A percentile compares a stretch with the other conserved stretches of the same genome.
These are phyloP conservation scores for Fraxinus nigra DNA, from an alignment of 305 asterid genomes.

Conservation along the genomic window DNA sequence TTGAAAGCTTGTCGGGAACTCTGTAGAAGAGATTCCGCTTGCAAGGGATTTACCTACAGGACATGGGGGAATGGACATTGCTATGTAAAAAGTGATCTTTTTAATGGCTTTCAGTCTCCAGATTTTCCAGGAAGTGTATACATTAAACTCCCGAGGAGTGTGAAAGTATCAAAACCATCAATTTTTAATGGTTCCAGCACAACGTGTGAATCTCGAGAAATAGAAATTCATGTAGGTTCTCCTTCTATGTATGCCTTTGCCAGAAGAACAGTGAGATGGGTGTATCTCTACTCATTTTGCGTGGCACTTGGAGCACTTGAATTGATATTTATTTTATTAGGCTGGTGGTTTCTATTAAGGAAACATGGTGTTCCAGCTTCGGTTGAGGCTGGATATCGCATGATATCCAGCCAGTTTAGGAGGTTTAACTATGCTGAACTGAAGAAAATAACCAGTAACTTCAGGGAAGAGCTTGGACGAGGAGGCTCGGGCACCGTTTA, in stretches of 20 bases:
- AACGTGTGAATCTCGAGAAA: slow-evolving; percentile 27
- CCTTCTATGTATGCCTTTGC: slow-evolving; percentile 41
- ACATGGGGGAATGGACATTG: slow-evolving; percentile 44
- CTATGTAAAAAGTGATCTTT: slow-evolving; percentile 46
- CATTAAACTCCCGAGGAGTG: slow-evolving; percentile 46
- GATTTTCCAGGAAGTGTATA: slow-evolving; percentile 49
- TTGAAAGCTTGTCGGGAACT: slow-evolving; percentile 35
- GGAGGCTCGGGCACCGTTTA: slow-evolving; percentile 69
- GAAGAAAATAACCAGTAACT: slow-evolving; percentile 54
- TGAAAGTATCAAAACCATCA: slow-evolving; percentile 30
- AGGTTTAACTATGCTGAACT: slow-evolving; percentile 52
- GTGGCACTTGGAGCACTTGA: slow-evolving; percentile 48
- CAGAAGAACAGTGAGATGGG: slow-evolving; percentile 37
- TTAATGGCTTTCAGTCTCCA: slow-evolving; percentile 50
- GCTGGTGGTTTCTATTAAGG: slow-evolving; percentile 62
- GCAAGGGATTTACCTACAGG: slow-evolving; percentile 47
- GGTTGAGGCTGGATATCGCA: slow-evolving; percentile 54
- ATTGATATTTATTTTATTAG: slow-evolving; percentile 34
- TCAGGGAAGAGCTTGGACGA: slow-evolving; percentile 57
- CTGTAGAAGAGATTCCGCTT: slow-evolving; percentile 41
- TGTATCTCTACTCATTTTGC: slow-evolving; percentile 39
- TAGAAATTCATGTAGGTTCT: slow-evolving; percentile 24
- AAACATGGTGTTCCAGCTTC: slow-evolving; percentile 47
- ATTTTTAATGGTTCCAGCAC: slow-evolving; percentile 29
- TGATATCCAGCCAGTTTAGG: slow-evolving; percentile 59